phyloP scores from a whole-genome alignment of 1,284 basidiomycete species.

The Irpex sp. region DNA sequence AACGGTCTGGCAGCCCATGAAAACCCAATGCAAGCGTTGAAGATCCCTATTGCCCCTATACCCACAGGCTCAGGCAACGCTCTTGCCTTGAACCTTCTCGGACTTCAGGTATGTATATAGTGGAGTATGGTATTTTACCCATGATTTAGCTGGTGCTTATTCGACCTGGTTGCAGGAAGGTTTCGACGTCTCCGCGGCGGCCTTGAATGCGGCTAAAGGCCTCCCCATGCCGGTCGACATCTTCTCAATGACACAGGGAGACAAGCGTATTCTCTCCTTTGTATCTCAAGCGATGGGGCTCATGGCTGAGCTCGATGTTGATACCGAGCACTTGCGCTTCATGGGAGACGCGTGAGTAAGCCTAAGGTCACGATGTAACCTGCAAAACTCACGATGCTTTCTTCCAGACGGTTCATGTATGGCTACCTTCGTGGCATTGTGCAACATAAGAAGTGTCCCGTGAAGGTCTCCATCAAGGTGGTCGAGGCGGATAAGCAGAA shows the following conservation, averaged over 20 bases:
- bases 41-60: constrained; percentile 79
- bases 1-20: constrained; percentile 84
- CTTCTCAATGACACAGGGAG: constrained; percentile 74
- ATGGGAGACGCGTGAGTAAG: constrained; percentile 67
- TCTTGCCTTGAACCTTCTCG: constrained; percentile 72
- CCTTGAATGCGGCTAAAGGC: constrained; percentile 87
- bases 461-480: constrained; percentile 71
- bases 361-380: background rate
- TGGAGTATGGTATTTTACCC: background rate
- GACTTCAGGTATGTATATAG: constrained; percentile 44
- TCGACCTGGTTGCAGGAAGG: constrained; percentile 49
- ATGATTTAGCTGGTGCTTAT: background rate
- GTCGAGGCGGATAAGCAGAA: constrained; percentile 68
- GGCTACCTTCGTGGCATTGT: constrained; percentile 79
- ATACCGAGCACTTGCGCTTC: constrained; percentile 88
- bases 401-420: constrained; percentile 68
- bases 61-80: constrained; percentile 89
- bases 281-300: constrained; percentile 87
- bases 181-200: constrained; percentile 70
- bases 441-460: constrained; percentile 63
- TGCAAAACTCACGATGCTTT: background rate
- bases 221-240: constrained; percentile 77
- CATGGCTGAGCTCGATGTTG: constrained; percentile 88
- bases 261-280: constrained; percentile 77
- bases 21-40: constrained; percentile 68